phyloP scores from a whole-genome alignment of 2,329 filamentous ascomycete genomes.

The Lasiodiplodia gonubiensis region DNA sequence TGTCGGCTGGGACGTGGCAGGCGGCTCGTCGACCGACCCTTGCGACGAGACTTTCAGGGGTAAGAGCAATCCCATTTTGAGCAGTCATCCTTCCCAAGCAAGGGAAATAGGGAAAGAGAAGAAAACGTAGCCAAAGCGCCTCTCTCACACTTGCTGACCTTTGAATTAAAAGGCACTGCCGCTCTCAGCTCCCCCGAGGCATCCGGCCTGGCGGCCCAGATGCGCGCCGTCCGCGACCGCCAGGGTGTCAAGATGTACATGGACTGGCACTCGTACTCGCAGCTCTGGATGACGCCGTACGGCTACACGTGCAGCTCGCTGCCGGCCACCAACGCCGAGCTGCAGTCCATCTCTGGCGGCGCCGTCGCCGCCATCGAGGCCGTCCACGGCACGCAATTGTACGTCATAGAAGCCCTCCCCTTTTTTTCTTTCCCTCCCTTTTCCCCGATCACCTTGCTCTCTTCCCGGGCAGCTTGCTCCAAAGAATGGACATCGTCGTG shows the following conservation, averaged over 20 bases:
- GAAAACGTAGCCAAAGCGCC: not conserved
- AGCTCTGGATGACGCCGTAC: constrained; percentile 47
- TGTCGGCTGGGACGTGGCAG: constrained; percentile 41
- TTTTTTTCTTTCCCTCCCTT: not conserved
- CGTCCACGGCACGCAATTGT: constrained; percentile 38
- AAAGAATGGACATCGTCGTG: no score
- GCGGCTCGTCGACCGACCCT: constrained; percentile 43
- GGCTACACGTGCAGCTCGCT: constrained; percentile 63
- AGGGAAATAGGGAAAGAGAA: not conserved
- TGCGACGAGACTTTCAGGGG: constrained; percentile 41
- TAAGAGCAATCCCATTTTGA: constrained; percentile 50
- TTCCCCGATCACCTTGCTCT: not conserved
- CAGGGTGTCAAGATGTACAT: constrained; percentile 66
- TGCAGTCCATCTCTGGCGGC: constrained; percentile 57
- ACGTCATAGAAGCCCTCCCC: not conserved
- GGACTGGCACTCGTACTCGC: constrained; percentile 66
- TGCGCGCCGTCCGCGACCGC: constrained; percentile 50
- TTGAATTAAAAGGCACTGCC: constrained; percentile 44
- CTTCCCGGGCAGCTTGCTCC: no score
- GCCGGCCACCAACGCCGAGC: constrained; percentile 55
- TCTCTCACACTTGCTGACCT: not conserved
- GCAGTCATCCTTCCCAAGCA: no score
- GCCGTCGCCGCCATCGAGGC: constrained; percentile 61
- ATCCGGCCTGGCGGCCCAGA: constrained; percentile 53
- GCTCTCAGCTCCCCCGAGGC: constrained; percentile 45